Base-by-base conservation (phyloP, 169 alveolate species). In the Eimeria acervulina region DNA sequence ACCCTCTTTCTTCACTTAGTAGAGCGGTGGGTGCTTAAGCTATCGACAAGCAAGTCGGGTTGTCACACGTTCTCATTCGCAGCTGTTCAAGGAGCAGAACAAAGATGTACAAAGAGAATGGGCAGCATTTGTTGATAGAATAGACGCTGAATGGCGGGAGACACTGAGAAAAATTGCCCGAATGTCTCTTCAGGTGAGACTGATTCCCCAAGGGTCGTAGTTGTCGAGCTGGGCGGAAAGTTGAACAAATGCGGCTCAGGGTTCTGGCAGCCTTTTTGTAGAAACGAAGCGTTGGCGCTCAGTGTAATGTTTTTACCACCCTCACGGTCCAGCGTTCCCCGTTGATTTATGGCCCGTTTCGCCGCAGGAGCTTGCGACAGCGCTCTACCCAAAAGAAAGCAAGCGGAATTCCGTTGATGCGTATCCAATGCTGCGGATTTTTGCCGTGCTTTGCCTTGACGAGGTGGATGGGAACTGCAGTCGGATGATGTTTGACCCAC, bases 161-260 rank as follows among this genome's bases (percentile, higher is more conserved):
- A 96, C 99, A 1, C 97, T 98, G 61, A 97, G 98, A 84, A 97
- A 97, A 87, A 97, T 98, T 40, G 98, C 97, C 44, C 98, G 97
- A 88, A 96, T 97, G 28, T 93, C 98, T 21, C 95, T 98, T 23
- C 97, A 96, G 95, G 99, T 93, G 96, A 33, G 89, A n/a, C 95
- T 96, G 87, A 36, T 15, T 21, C 36, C 31, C 26, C 74, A 61
- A 13, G 78, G 52, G 38, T 23, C 61, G 59, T 26, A n/a, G 26
- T 80, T 23, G 68, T 44, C 28, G 66, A 44, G 44, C 10, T 26
- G 44, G 23, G 42, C 36, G 89, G 63, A 40, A 10, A 4, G 26
- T 33, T 36, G 81, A 36, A 28, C 28, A 31, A 36, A 36, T 0
- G 31, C 12, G 44, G n/a, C 51, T 70, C 6, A 70, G 47, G 47